Evolutionary conservation across 495 filamentous ascomycete genomes (phyloP), one percentile per base, ranked within the genome.

Genomic region (Penicillium riverlandense): DNA sequence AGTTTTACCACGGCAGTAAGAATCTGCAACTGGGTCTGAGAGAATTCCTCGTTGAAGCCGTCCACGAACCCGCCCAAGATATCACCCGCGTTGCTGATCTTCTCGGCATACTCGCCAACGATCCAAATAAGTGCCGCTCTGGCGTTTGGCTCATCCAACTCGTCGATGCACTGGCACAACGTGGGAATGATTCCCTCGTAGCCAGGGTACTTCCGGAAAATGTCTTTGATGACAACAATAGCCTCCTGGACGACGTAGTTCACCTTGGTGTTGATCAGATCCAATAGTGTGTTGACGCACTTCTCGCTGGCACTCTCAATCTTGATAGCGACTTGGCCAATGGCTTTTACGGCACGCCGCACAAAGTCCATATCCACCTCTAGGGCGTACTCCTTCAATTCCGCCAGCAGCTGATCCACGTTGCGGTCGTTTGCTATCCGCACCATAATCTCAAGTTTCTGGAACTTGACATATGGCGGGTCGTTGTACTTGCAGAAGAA

Each of bases 401-500:
- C 92, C 11, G 89, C 83, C 11, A 98, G 69, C 38, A 98, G 78
- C 59, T 97, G 94, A 49, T 98, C 92, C 35, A 92, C 88, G 55
- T 97, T 98, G 58, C 86, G 88, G 47, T 96, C 89, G 66, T 95
- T 98, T 38, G 92, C 90, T 80, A 98, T 97, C 65, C 94, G 84
- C 11, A 98, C 90, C 92, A 98, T 97, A 45, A 97, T 97, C 57
- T 98, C 92, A 37, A 98, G 80, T 49, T 98, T 98, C 63, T 96
- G 83, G 29, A 98, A 79, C 61, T 98, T 98, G 65, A 98, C 85
- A 57, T 98, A 98, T 11, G 88, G 89, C 1, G 92, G 92, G 58
- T 98, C 92, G 61, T 98, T 96, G 71, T 98, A 98, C 70, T 98
- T 98, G 83, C 92, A 98, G 71, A 97, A 98, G 71, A 98, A 98